These are phyloP conservation scores for Pseudogymnoascus verrucosus DNA, from an alignment of 2,329 filamentous ascomycete genomes.

Conservation along the genomic window DNA sequence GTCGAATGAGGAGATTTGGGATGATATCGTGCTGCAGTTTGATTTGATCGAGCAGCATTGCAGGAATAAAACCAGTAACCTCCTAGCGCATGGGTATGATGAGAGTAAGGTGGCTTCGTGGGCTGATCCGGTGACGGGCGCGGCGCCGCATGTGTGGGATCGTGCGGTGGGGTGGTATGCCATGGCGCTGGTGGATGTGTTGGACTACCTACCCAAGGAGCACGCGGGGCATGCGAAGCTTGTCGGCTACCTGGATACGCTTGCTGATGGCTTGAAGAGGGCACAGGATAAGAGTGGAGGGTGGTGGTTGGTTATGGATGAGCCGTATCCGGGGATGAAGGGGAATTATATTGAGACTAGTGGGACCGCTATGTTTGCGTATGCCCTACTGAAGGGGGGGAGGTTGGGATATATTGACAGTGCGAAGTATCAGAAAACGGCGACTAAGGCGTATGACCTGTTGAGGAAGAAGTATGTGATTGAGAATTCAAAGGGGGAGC, in stretches of 20 bases:
- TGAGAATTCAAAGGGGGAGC: constrained; percentile 9
- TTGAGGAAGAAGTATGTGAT: constrained; percentile 14
- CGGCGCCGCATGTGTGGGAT: constrained; percentile 32
- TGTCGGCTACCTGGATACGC: constrained; percentile 8
- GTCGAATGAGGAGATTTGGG: constrained; percentile 23
- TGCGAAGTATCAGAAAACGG: constrained; percentile 12
- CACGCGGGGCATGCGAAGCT: constrained; percentile 16
- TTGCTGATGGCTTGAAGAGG: constrained; percentile 15
- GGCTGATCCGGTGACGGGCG: constrained; percentile 30
- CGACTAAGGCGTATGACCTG: constrained; percentile 17
- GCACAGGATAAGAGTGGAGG: constrained; percentile 23
- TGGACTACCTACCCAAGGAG: constrained; percentile 24
- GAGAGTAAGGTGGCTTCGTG: constrained; percentile 28
- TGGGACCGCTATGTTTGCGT: constrained; percentile 32
- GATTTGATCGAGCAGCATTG: constrained; percentile 20
- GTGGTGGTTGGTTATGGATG: constrained; percentile 34
- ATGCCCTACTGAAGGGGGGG: constrained; percentile 31
- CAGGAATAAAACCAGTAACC: constrained; percentile 20
- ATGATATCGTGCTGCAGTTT: constrained; percentile 25
- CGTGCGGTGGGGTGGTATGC: constrained; percentile 33
- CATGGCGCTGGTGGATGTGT: constrained; percentile 31
- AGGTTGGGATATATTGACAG: constrained; percentile 28
- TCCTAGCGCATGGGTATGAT: constrained; percentile 32
- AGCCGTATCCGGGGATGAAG: constrained; percentile 15
- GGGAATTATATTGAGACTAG: constrained; percentile 34